Evolutionary conservation across 345 rosid genomes (phyloP).

Genomic region (Arabidopsis arenosa): DNA sequence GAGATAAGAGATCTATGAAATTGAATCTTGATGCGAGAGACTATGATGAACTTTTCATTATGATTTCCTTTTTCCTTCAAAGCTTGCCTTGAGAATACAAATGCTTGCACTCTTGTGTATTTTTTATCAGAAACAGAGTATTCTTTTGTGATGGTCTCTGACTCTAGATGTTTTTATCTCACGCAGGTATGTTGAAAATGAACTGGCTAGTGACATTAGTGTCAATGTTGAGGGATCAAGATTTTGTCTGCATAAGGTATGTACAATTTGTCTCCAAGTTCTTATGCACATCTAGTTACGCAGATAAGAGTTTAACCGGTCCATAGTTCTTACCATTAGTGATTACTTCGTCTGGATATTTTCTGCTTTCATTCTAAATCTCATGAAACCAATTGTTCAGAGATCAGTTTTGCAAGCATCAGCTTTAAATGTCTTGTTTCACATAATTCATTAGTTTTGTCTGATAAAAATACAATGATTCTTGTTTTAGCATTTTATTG

Average conservation of each 20-base stretch:
- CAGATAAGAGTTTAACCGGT: background rate
- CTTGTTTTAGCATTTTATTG: too few relatives aligned
- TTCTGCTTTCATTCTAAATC: background rate
- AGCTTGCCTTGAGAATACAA: background rate
- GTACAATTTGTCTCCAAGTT: background rate
- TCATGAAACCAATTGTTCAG: background rate
- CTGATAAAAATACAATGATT: background rate
- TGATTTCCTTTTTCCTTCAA: background rate
- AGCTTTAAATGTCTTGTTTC: background rate
- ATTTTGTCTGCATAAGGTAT: conserved; percentile 88
- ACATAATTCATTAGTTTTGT: background rate
- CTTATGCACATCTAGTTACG: background rate
- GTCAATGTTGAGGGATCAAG: conserved; percentile 62
- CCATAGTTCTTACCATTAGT: background rate
- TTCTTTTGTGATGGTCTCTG: background rate
- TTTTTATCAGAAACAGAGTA: conserved; percentile 24
- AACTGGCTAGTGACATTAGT: conserved; percentile 73
- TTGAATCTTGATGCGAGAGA: background rate
- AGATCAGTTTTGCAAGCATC: background rate
- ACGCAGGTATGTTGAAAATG: conserved; percentile 71
- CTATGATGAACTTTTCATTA: background rate
- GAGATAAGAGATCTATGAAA: background rate
- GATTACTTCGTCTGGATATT: background rate
- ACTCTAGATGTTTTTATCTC: conserved; percentile 1
- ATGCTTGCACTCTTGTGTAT: background rate